A percentile compares a stretch with the other conserved stretches of the same genome.
phyloP scores from a whole-genome alignment of 2,329 filamentous ascomycete species.

The Rhynchosporium graminicola region DNA sequence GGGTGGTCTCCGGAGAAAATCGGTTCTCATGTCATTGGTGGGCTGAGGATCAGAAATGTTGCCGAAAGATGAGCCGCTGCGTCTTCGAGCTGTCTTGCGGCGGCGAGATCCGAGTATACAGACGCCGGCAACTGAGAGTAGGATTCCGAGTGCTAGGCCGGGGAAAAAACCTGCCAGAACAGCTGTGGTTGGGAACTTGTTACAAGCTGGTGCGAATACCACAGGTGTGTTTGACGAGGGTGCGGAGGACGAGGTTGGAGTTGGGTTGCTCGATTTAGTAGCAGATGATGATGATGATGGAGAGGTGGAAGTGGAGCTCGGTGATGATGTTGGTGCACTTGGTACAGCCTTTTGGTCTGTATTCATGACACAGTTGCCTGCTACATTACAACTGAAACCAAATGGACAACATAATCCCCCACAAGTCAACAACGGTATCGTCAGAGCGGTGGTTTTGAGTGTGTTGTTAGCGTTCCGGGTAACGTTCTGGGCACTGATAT shows the following conservation, averaged over 20 bases:
- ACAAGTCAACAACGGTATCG: slow-evolving; percentile 57
- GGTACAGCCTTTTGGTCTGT: slow-evolving; percentile 49
- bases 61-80: slow-evolving; percentile 47
- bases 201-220: slow-evolving; percentile 21
- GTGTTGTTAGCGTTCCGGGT: slow-evolving; percentile 55
- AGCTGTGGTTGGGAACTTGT: slow-evolving; percentile 34
- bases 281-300: slow-evolving; percentile 33
- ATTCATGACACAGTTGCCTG: slow-evolving; percentile 51
- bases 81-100: slow-evolving; percentile 29
- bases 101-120: slow-evolving; percentile 40
- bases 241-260: slow-evolving; percentile 16
- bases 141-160: slow-evolving; percentile 50
- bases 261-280: slow-evolving; percentile 22
- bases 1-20: slow-evolving; percentile 51
- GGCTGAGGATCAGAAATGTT: slow-evolving; percentile 52
- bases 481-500: slow-evolving; percentile 61
- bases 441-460: slow-evolving; percentile 67
- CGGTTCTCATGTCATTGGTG: slow-evolving; percentile 48
- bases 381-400: slow-evolving; percentile 61
- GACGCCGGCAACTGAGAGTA: slow-evolving; percentile 46
- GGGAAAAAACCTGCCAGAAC: slow-evolving; percentile 42
- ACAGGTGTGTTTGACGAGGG: slow-evolving; percentile 29
- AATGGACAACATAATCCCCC: slow-evolving; percentile 68
- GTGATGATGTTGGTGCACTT: slow-evolving; percentile 27
- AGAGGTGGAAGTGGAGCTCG: slow-evolving; percentile 19